Base-by-base conservation (phyloP, 73 alveolate genomes). In the Blepharisma stoltei region DNA sequence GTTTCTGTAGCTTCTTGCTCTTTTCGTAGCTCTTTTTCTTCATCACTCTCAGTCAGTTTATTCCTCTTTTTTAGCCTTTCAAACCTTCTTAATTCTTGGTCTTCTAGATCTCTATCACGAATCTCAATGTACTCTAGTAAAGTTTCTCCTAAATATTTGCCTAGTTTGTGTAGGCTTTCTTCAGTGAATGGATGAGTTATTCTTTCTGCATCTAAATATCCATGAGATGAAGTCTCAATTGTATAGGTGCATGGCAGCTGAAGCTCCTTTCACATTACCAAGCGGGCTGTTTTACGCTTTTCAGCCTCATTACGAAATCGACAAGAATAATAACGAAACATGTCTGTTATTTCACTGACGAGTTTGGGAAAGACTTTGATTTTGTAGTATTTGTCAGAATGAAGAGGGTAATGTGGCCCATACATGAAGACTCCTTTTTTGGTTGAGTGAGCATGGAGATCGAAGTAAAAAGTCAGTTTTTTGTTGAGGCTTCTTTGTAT, bases 401-500 rank as follows among this genome's bases (percentile, higher is more conserved):
- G 89, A 9, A 83, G 47, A 11, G 83, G 85, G 54, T 47, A 76
- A 54, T 82, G 67, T 20, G 82, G 82, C 11, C 89, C 88, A 78
- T 76, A 76, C 9, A 83, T 83, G 23, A 83, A 77, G 9, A 83
- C 83, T 54, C 70, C 67, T 54, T 87, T 82, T 81, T 89, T 89
- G 66, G 88, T 85, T 37, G 88, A 71, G 54, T 89, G 95, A 2
- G 93, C 95, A 82, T 89, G 95, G 82, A 89, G 73, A 77, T 89
- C 95, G 70, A 85, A 41, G 45, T 81, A 89, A 54, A 96, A 81
- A 77, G 82, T 87, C 27, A 94, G 92, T 67, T 94, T 95, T 76
- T 97, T 83, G 55, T 92, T 94, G 37, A 87, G 92, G 41, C 82
- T 77, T 14, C 92, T 78, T 77, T 91, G 89, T 80, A 92, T 89